Conservation (phyloP, 805 yeast genomes). For the Kazachstania africana region DNA sequence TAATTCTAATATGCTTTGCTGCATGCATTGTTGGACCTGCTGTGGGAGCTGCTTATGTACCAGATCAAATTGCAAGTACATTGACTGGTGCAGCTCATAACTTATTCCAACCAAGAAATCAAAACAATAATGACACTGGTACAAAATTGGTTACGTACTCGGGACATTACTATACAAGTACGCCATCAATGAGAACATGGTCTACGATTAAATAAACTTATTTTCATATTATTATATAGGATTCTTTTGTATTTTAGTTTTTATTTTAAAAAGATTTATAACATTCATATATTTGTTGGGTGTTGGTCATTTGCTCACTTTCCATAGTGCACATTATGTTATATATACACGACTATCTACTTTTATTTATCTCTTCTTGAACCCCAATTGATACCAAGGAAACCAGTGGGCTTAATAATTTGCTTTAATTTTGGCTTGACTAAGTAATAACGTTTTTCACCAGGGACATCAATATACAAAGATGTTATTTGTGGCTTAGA, state of each 20-base stretch:
- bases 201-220: conserved; percentile 32
- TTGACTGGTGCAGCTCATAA: conserved; percentile 40
- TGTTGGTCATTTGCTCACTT: too few relatives aligned
- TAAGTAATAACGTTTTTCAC: conserved; percentile 54
- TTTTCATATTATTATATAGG: background rate
- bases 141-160: conserved; percentile 24
- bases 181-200: conserved; percentile 43
- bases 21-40: conserved; percentile 86
- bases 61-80: conserved; percentile 21
- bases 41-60: conserved; percentile 53
- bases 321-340: too few relatives aligned
- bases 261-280: background rate
- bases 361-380: conserved; percentile 42
- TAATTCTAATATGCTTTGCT: conserved; percentile 55
- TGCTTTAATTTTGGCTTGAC: conserved; percentile 49
- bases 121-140: conserved; percentile 77
- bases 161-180: conserved; percentile 32
- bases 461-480: conserved; percentile 67
- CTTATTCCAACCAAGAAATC: conserved; percentile 81
- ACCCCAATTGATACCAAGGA: conserved; percentile 82
- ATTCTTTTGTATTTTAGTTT: background rate
- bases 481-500: conserved; percentile 57
- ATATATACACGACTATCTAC: too few relatives aligned
- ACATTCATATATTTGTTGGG: background rate
- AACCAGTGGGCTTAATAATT: conserved; percentile 40